Base-by-base conservation (phyloP, 1,139 yeast genomes). In the Yamadazyma diddensiae region DNA sequence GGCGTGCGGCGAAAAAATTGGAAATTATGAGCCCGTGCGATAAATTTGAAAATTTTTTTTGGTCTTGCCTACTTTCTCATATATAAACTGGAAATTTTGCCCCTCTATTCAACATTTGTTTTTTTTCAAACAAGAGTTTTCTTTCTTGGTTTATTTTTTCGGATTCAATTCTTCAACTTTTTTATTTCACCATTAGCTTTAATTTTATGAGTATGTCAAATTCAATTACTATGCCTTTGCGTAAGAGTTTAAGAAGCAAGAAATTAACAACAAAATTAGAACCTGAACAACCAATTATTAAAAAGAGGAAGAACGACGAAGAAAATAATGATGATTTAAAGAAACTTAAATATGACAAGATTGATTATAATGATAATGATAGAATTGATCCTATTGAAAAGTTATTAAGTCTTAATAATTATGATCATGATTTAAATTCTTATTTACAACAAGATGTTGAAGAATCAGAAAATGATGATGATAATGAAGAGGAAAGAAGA, bases 351-450 rank as follows among this genome's bases (percentile, higher is more conserved):
- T 9, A n/a, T 5, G 16, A 15, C 9, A 33, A 24, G 6, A 9
- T 12, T n/a, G 27, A 25, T 20, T 17, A n/a, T 21, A 12, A 16
- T 7, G 49, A 47, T 24, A 48, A 54, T 18, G 70, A 65, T 40
- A 59, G 49, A 37, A 61, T 67, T 25, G 74, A 68, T 40, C 73
- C 73, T 4, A 71, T 68, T 33, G 72, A 67, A 45, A 67, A 59
- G 41, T 53, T 68, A 27, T 52, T 68, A 34, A 62, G 68, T 37
- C 57, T 65, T 36, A 61, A 70, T 18, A 59, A 50, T 35, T 53
- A 62, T 41, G 52, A 50, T 25, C 65, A 59, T 37, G 55, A 62
- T 32, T 46, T 53, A 30, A 50, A 50, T 26, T 29, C 26, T 25
- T 37, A 40, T 17, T 31, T 36, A 15, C 37, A 35, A 29, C 36